Evolutionary conservation across 2,329 filamentous ascomycete species (phyloP), one percentile per base, ranked within the genome.

Genomic region (Ciborinia camelliae): DNA sequence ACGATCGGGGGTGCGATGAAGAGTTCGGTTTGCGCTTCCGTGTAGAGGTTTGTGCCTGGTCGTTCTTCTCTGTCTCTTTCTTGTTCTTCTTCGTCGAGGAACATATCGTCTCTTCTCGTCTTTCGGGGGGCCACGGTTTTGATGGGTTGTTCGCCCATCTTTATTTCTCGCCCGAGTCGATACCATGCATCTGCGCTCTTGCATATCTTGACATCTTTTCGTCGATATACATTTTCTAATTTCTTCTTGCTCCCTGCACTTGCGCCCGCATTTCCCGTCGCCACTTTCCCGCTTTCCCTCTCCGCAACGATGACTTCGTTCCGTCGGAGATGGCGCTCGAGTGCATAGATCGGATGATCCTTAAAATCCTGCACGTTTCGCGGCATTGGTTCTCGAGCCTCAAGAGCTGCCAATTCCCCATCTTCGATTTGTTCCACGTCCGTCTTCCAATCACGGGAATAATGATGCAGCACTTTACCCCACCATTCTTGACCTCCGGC

Each of bases 181-280:
- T 95, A 97, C 96, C 95, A 99, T 68, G 90, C 92, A 70, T 96
- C 92, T 3, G 86, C 87, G 67, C 87, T 96, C 67, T 88, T 85
- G 1, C 92, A 92, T 6, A 86, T 73, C 61, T 91, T 87, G 0
- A 99, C 91, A 74, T 98, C 91, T 55, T 82, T 83, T 4, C 95
- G 85, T 30, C 93, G 86, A 74, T 91, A 99, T 0, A 99, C 88
- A 60, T 86, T 85, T 75, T 97, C 93, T 67, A 94, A 78, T 61
- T 71, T 74, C 64, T 73, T 75, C 2, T 68, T 68, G n/a, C 73
- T 71, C 0, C 52, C 59, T 3, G 45, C 61, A 0, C 79, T 72
- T 68, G 84, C 81, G 76, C 82, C 79, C 0, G 30, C n/a, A 43
- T n/a, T 50, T 2, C 91, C 89, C 4, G 87, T 85, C 12, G 85